These are phyloP conservation scores for Mortierella alpina DNA, from an alignment of 192 early-diverging fungal genomes.

Conservation along the genomic window DNA sequence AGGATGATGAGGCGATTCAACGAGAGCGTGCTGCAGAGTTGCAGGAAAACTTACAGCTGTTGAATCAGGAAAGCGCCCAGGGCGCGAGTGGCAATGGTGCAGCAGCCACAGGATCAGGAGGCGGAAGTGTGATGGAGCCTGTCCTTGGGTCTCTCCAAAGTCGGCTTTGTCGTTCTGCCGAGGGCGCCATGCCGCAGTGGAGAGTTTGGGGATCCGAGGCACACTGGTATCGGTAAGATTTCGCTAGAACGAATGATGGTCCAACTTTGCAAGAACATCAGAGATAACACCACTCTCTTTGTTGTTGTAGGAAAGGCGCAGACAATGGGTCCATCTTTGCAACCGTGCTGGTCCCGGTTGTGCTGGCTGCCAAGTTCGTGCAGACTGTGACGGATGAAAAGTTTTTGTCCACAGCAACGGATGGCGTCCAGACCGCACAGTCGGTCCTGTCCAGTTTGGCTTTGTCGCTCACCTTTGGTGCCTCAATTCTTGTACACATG, in stretches of 20 bases:
- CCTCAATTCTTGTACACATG: constrained; percentile 35
- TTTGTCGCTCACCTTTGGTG: constrained; percentile 33
- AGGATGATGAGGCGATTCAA: constrained; percentile 35
- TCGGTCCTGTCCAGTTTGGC: constrained; percentile 37
- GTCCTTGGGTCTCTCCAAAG: constrained; percentile 24
- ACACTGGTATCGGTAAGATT: constrained; percentile 47
- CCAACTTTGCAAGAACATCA: not conserved
- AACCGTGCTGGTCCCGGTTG: constrained; percentile 61
- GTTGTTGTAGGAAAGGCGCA: constrained; percentile 55
- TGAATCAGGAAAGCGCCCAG: constrained; percentile 7
- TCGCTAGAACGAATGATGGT: not conserved
- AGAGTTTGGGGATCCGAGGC: constrained; percentile 51
- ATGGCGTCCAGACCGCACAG: constrained; percentile 43
- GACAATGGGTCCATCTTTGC: constrained; percentile 69
- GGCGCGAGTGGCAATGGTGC: constrained; percentile 2
- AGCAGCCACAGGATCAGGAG: not conserved
- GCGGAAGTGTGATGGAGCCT: constrained; percentile 8
- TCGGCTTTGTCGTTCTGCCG: constrained; percentile 25
- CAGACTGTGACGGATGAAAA: constrained; percentile 51
- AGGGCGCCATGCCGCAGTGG: constrained; percentile 45
- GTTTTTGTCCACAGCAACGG: constrained; percentile 25
- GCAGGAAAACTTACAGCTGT: constrained; percentile 15
- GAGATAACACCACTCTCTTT: not conserved
- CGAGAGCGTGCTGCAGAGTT: constrained; percentile 27
- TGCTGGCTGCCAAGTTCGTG: constrained; percentile 62